A percentile compares a stretch with the other conserved stretches of the same genome.
Conservation (phyloP, 2,329 filamentous ascomycete genomes). For the Fusarium chlamydosporum region DNA sequence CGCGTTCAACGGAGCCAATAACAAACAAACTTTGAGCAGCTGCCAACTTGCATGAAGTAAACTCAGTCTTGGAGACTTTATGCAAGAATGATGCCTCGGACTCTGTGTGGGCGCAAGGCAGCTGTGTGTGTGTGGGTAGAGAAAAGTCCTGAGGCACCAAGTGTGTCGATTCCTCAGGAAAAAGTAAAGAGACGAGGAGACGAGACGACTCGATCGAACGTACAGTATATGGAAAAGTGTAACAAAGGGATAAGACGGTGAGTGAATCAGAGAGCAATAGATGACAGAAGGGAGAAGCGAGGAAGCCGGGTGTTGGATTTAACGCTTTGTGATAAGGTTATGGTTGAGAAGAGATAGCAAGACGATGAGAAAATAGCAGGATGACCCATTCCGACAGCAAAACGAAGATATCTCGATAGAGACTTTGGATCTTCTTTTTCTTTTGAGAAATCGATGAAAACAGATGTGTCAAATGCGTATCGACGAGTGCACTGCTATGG, state of each 20-base stretch:
- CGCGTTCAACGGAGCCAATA: background rate
- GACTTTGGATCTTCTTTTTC: background rate
- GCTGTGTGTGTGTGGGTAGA: background rate
- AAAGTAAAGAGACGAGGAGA: background rate
- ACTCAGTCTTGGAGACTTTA: background rate
- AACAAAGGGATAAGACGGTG: background rate
- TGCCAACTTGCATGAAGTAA: background rate
- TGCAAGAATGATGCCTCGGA: background rate
- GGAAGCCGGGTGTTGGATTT: background rate
- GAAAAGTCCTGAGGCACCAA: background rate
- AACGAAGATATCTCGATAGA: background rate
- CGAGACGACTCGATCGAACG: rapidly evolving
- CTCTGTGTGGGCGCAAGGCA: background rate
- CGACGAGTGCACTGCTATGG: conserved; percentile 5
- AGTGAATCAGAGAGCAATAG: conserved; percentile 15
- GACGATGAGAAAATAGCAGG: background rate
- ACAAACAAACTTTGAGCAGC: background rate
- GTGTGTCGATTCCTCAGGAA: background rate
- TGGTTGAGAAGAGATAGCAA: background rate
- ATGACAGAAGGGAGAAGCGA: background rate
- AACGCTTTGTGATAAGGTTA: background rate
- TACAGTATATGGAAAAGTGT: background rate
- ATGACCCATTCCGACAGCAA: background rate
- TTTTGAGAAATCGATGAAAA: background rate
- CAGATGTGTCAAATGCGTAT: background rate